Conservation (phyloP, 805 yeast genomes). For the Candida silvicultrix region DNA sequence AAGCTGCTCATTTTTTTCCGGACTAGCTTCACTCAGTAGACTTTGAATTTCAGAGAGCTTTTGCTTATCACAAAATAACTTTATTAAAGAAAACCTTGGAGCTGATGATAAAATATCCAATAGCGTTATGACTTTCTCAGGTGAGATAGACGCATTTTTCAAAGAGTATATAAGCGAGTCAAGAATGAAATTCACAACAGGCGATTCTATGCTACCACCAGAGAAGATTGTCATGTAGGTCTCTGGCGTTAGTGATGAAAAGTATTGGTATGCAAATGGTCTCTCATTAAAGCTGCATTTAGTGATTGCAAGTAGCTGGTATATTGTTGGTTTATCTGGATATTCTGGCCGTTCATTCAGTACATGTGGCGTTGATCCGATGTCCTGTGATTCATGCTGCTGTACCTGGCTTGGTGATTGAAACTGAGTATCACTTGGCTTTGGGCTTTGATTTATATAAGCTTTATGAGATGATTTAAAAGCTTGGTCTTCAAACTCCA, state of each 20-base stretch:
- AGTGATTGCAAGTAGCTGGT: constrained; percentile 37
- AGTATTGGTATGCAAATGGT: constrained; percentile 29
- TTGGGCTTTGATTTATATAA: no score
- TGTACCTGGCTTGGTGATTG: no score
- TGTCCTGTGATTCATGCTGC: background rate
- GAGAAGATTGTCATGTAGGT: constrained; percentile 28
- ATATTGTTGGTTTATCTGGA: constrained; percentile 44
- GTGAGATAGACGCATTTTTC: background rate
- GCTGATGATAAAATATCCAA: constrained; percentile 8
- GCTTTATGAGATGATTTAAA: constrained; percentile 41
- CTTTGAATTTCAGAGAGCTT: constrained; percentile 3
- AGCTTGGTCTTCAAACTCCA: constrained; percentile 18
- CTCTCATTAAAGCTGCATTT: constrained; percentile 17
- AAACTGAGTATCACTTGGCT: no score
- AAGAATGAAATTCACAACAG: constrained; percentile 39
- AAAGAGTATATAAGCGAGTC: constrained; percentile 28
- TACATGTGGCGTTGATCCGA: no score
- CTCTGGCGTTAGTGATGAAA: constrained; percentile 24
- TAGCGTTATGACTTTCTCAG: constrained; percentile 1
- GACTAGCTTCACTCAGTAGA: no score
- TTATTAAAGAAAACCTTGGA: constrained; percentile 18
- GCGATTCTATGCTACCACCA: constrained; percentile 42
- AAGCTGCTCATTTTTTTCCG: no score
- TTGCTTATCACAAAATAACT: constrained; percentile 10
- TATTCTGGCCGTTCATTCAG: constrained; percentile 18